A percentile compares a stretch with the other conserved stretches of the same genome.
These are phyloP conservation scores for Perilla frutescens DNA, from an alignment of 257 asterid species.

Conservation along the genomic window DNA sequence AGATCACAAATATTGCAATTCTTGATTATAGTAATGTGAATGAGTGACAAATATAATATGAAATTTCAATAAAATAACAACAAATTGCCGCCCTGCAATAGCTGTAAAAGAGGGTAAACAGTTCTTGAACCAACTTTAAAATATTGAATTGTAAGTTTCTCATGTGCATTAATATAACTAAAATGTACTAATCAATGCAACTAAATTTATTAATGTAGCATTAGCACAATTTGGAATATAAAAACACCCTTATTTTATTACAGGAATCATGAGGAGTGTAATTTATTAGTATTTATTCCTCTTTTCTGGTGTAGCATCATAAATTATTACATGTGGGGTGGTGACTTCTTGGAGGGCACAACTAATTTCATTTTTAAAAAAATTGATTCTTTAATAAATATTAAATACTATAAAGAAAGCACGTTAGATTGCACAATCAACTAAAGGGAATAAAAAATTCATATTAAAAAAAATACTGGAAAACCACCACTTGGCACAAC, in stretches of 20 bases:
- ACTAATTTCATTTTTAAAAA: constrained; percentile 30
- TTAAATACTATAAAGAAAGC: constrained; percentile 37
- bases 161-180: constrained; percentile 38
- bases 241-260: constrained; percentile 31
- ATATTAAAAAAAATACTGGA: constrained; percentile 5
- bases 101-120: constrained; percentile 33
- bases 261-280: constrained; percentile 24
- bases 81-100: constrained; percentile 25
- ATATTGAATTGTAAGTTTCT: constrained; percentile 23
- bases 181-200: constrained; percentile 25
- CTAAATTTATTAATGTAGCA: constrained; percentile 29
- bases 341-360: constrained; percentile 42
- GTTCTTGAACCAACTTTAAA: constrained; percentile 14
- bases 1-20: not conserved
- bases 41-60: constrained; percentile 8
- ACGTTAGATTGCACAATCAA: constrained; percentile 37
- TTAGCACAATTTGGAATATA: constrained; percentile 21
- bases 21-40: constrained; percentile 12
- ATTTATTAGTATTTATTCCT: constrained; percentile 9
- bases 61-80: constrained; percentile 9
- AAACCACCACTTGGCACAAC: constrained; percentile 29
- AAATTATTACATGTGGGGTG: constrained; percentile 23
- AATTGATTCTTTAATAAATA: constrained; percentile 25
- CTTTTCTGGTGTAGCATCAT: constrained; percentile 14
- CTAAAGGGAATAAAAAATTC: constrained; percentile 21